phyloP scores from a whole-genome alignment of 2,329 filamentous ascomycete genomes.

The Penicillium sp. region DNA sequence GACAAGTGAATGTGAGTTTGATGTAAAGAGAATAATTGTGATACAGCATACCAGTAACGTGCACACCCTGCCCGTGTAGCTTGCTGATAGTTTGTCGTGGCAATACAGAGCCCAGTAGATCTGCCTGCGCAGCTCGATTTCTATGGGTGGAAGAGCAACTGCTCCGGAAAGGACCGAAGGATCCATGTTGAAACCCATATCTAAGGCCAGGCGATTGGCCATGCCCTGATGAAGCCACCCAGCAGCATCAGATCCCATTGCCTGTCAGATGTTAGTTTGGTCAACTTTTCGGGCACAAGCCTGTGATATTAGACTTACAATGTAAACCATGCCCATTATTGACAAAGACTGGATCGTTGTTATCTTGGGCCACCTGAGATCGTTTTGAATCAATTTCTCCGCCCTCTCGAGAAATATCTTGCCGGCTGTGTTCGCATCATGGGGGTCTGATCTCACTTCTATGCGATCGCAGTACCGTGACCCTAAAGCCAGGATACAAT shows the following conservation, averaged over 20 bases:
- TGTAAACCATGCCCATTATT: slow-evolving; percentile 29
- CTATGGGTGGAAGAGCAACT: slow-evolving; percentile 23
- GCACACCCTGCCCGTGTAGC: slow-evolving; percentile 38
- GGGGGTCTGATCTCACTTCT: slow-evolving; percentile 30
- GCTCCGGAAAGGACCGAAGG: slow-evolving; percentile 26
- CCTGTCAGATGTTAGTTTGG: slow-evolving; percentile 18
- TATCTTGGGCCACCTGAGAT: slow-evolving; percentile 31
- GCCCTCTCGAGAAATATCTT: slow-evolving; percentile 31
- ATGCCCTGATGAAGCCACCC: slow-evolving; percentile 41
- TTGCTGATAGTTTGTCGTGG: slow-evolving; percentile 35
- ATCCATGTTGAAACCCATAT: slow-evolving; percentile 42
- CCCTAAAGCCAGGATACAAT: slow-evolving; percentile 36
- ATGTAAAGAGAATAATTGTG: not conserved
- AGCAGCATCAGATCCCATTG: slow-evolving; percentile 35
- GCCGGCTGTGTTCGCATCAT: slow-evolving; percentile 37
- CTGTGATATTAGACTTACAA: slow-evolving; percentile 20
- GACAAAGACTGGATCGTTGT: slow-evolving; percentile 39
- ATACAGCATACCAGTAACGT: slow-evolving; percentile 32
- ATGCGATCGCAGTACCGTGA: slow-evolving; percentile 34
- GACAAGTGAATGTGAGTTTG: not conserved
- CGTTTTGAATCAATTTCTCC: slow-evolving; percentile 18
- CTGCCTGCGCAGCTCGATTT: slow-evolving; percentile 33
- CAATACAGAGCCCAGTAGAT: slow-evolving; percentile 41
- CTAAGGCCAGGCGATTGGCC: slow-evolving; percentile 35
- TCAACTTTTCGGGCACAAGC: not conserved